Evolutionary conservation across 768 basidiomycete genomes (phyloP).

Genomic region (Mrakia gelida): DNA sequence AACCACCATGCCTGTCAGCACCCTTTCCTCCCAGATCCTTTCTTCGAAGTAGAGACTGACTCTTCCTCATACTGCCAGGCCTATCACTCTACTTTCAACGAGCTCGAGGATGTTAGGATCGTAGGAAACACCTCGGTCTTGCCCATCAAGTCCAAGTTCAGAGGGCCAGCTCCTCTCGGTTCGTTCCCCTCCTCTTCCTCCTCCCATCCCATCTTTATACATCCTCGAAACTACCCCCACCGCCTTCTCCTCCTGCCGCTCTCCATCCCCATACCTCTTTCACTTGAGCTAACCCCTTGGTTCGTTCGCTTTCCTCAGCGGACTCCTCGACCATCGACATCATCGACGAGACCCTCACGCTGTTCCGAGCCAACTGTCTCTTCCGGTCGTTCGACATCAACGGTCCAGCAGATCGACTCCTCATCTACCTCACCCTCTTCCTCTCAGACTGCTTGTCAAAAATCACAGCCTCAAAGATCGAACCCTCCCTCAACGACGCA

Average conservation of each 20-base stretch:
- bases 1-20: conserved; percentile 10
- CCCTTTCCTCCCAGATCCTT: too few species aligned
- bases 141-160: conserved; percentile 83
- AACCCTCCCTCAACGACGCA: conserved; percentile 62
- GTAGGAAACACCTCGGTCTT: conserved; percentile 87
- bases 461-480: conserved; percentile 50
- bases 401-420: conserved; percentile 87
- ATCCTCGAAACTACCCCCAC: neutral
- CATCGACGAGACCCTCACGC: conserved; percentile 89
- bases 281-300: neutral
- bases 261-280: neutral
- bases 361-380: conserved; percentile 97
- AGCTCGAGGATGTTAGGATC: conserved; percentile 62
- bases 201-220: neutral
- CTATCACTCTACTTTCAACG: conserved; percentile 92
- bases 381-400: conserved; percentile 99
- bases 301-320: conserved; percentile 49
- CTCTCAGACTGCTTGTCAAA: conserved; percentile 95
- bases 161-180: conserved; percentile 79
- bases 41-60: neutral
- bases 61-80: conserved; percentile 55
- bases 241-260: neutral
- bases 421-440: conserved; percentile 96
- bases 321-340: conserved; percentile 78
- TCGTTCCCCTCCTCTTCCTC: conserved; percentile 32